Evolutionary conservation across 2,329 filamentous ascomycete species (phyloP).

Genomic region (Pseudopithomyces chartarum): DNA sequence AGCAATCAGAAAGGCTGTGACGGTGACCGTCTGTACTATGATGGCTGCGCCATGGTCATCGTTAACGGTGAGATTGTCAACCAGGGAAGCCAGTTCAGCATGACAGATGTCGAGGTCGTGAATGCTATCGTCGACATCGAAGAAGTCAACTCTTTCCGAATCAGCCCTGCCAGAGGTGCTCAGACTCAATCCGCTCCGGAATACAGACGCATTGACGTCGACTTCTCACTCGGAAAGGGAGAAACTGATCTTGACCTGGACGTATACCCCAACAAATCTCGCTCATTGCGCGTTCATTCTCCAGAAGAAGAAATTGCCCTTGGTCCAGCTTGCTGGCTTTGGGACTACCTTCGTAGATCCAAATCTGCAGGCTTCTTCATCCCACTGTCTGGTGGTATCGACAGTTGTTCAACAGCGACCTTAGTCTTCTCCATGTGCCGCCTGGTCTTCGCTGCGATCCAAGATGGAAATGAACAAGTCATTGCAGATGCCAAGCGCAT

Average conservation of each 20-base stretch:
- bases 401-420: constrained; percentile 61
- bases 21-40: constrained; percentile 38
- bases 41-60: constrained; percentile 63
- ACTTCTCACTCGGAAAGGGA: constrained; percentile 51
- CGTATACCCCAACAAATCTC: constrained; percentile 51
- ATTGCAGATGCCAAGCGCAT: constrained; percentile 60
- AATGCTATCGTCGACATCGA: constrained; percentile 66
- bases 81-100: constrained; percentile 68
- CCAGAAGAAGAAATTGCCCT: constrained; percentile 69
- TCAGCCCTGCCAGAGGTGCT: constrained; percentile 59
- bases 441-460: constrained; percentile 59
- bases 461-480: constrained; percentile 59
- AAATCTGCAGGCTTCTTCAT: constrained; percentile 61
- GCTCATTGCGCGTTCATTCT: constrained; percentile 59
- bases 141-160: constrained; percentile 68
- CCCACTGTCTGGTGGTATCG: constrained; percentile 65
- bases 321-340: constrained; percentile 69
- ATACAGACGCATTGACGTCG: constrained; percentile 53
- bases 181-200: constrained; percentile 58
- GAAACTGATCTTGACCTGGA: constrained; percentile 51
- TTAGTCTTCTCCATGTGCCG: constrained; percentile 60
- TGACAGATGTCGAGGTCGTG: constrained; percentile 57
- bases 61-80: constrained; percentile 67
- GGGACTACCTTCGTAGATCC: constrained; percentile 64
- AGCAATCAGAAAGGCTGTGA: constrained; percentile 63